Evolutionary conservation across 768 basidiomycete genomes (phyloP).

Genomic region (Paxillus involutus): DNA sequence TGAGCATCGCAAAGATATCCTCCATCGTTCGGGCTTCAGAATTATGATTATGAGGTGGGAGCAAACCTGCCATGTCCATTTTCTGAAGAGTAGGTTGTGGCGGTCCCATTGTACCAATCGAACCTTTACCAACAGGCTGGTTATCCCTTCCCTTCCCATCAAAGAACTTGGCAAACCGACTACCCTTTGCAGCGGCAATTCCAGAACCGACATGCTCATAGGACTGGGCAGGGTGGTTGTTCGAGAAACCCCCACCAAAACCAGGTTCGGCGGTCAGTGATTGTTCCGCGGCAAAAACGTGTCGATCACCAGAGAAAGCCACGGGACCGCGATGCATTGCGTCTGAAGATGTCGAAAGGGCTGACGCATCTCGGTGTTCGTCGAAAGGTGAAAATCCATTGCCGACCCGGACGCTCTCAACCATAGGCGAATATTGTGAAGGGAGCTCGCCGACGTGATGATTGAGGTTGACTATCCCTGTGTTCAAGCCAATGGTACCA

Average conservation of each 20-base stretch:
- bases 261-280: conserved; percentile 12
- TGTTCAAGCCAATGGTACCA: conserved; percentile 8
- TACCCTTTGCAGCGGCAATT: conserved; percentile 63
- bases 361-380: conserved; percentile 30
- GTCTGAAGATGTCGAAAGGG: conserved; percentile 18
- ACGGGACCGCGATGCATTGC: conserved; percentile 17
- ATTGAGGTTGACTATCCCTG: conserved; percentile 4
- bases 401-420: conserved; percentile 13
- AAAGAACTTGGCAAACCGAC: conserved; percentile 86
- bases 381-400: conserved; percentile 60
- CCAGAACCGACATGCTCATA: conserved; percentile 39
- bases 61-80: conserved; percentile 40
- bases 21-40: conserved; percentile 67
- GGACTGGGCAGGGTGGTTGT: conserved; percentile 11
- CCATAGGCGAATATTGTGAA: conserved; percentile 8
- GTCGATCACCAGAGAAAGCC: conserved; percentile 19
- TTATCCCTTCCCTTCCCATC: conserved; percentile 64
- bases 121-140: conserved; percentile 35
- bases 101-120: conserved; percentile 39
- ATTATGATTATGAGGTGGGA: conserved; percentile 37
- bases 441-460: conserved; percentile 16
- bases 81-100: conserved; percentile 49
- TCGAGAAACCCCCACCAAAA: conserved; percentile 16
- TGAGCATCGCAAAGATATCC: conserved; percentile 80
- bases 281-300: conserved; percentile 24